Conservation (phyloP, 257 asterid species). For the Primulina huaijiensis region DNA sequence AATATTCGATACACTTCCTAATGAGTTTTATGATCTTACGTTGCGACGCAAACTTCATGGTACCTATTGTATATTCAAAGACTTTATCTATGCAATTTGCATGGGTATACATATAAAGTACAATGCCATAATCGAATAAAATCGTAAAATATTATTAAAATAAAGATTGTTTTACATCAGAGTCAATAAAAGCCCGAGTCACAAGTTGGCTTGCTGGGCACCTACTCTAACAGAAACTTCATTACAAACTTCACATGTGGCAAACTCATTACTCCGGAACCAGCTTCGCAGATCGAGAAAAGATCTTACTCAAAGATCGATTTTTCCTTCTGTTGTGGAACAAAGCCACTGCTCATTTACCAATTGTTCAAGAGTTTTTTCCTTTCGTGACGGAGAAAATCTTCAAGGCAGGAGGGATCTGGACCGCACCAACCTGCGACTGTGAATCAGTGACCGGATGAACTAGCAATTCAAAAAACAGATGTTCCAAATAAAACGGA, state of each 20-base stretch:
- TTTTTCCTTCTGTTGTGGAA: constrained; percentile 48
- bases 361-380: constrained; percentile 68
- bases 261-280: constrained; percentile 74
- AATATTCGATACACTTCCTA: no score
- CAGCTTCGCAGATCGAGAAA: constrained; percentile 91
- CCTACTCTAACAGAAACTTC: no score
- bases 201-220: no score
- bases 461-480: constrained; percentile 16
- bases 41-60: no score
- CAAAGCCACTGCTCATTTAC: constrained; percentile 80
- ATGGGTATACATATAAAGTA: no score
- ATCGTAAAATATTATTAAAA: no score
- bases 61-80: no score
- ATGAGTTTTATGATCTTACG: no score
- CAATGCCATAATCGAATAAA: no score
- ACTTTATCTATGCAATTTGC: no score
- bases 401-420: constrained; percentile 67
- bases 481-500: constrained; percentile 11
- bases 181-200: no score
- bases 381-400: constrained; percentile 82
- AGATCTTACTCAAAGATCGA: constrained; percentile 86
- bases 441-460: constrained; percentile 36
- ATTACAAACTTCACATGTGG: constrained; percentile 85
- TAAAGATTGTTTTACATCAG: no score
- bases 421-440: constrained; percentile 48